Evolutionary conservation across 306 rosid genomes (phyloP), one percentile per base, ranked within the genome.

Genomic region (Malus fusca): DNA sequence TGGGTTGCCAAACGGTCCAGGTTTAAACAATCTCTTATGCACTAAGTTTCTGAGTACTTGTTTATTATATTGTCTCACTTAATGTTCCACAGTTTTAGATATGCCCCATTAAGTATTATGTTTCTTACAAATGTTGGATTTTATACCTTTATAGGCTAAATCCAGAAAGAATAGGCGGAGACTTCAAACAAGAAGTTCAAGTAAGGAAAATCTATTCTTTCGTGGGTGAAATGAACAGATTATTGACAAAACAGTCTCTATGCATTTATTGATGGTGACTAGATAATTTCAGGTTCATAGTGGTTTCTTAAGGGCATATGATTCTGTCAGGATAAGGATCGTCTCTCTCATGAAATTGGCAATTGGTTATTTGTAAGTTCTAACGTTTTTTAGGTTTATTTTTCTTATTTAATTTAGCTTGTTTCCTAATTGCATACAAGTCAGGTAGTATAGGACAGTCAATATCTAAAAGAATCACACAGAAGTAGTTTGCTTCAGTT

Each of bases 151-250:
- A 22, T 74, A 95, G 98, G 93, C 77, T 92, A 58, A 95, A 95
- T 81, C 98, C 98, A 69, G 98, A 92, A 85, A 92, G 98, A 88
- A 89, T 95, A 68, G 96, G 98, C 51, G 98, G 98, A 69, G 97
- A 95, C 79, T 92, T 95, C 89, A 95, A 89, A 89, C 88, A 95
- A 87, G 98, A 95, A 86, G 75, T 92, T 86, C 98, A 95, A 83
- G 98, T 90, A 86, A 81, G 96, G 71, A 74, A 69, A 75, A 25
- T 1, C 59, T 63, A 70, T 37, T 76, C 52, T 23, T 82, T 78
- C 71, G 66, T 78, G 80, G 74, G 51, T 76, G 42, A 77, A 78
- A 53, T 70, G 62, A 51, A 37, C 37, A 10, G 28, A 75, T 75
- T 63, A 65, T 71, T 69, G 40, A 64, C 51, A 69, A 78, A 58